These are phyloP conservation scores for Verbena officinalis DNA, from an alignment of 257 asterid species.

Conservation along the genomic window DNA sequence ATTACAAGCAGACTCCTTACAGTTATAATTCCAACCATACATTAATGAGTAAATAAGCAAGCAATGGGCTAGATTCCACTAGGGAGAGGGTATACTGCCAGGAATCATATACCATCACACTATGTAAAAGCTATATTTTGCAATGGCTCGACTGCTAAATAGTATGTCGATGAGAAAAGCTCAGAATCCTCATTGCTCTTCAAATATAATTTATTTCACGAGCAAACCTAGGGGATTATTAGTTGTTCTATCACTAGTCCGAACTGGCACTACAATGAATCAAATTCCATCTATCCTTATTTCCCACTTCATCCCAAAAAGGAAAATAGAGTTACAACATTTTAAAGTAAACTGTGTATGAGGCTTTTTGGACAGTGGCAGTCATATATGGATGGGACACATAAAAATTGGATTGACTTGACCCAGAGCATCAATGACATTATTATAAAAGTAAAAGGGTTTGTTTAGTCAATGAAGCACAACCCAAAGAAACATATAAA, in stretches of 20 bases:
- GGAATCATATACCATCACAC: slow-evolving; percentile 10
- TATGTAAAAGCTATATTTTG: slow-evolving; percentile 6
- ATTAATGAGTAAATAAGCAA: neutral
- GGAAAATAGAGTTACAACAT: neutral
- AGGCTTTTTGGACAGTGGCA: no score
- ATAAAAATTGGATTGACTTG: neutral
- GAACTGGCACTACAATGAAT: neutral
- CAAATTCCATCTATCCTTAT: neutral
- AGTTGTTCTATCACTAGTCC: slow-evolving; percentile 4
- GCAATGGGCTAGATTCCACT: neutral
- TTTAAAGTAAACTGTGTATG: no score
- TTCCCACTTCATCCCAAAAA: neutral
- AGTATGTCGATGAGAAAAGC: neutral
- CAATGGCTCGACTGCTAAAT: neutral
- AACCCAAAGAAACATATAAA: neutral
- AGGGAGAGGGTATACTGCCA: neutral
- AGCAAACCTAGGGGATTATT: slow-evolving; percentile 6
- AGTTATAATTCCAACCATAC: slow-evolving; percentile 12
- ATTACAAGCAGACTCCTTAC: neutral
- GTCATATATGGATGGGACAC: no score
- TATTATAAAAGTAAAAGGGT: neutral
- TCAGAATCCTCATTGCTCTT: neutral
- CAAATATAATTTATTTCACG: neutral
- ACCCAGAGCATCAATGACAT: slow-evolving; percentile 2
- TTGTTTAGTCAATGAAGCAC: slow-evolving; percentile 17